A percentile compares a stretch with the other conserved stretches of the same genome.
phyloP scores from a whole-genome alignment of 78 protist genomes.

The Guillardia theta region DNA sequence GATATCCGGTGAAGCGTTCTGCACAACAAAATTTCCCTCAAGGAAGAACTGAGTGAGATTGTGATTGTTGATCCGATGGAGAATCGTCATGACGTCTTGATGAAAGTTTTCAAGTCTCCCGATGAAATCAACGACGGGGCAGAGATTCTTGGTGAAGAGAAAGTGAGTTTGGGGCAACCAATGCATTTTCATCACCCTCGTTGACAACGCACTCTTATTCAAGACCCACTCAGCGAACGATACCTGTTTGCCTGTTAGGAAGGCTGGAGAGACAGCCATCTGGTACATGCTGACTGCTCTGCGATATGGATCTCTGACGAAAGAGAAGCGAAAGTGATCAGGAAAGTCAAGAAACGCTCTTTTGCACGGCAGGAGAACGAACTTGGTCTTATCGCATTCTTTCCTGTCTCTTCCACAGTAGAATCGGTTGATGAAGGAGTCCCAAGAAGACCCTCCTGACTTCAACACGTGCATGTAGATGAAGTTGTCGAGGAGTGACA shows the following conservation, averaged over 20 bases:
- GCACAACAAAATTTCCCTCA: too few relatives aligned
- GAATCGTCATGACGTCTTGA: too few relatives aligned
- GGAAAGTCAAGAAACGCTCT: too few relatives aligned
- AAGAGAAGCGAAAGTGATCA: not conserved
- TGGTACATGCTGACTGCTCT: not conserved
- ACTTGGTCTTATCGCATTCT: not conserved
- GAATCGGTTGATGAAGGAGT: not conserved
- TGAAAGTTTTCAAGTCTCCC: not conserved
- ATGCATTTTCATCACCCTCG: not conserved
- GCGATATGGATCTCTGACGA: not conserved
- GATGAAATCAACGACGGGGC: not conserved
- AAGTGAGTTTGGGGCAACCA: not conserved
- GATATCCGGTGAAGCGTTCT: too few relatives aligned
- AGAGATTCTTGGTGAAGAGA: not conserved
- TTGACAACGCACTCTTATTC: not conserved
- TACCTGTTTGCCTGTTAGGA: not conserved
- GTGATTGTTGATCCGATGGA: too few relatives aligned
- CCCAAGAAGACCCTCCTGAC: not conserved
- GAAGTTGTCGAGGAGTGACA: not conserved
- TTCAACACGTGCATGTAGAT: not conserved
- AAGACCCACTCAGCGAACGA: not conserved
- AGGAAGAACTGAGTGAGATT: too few relatives aligned
- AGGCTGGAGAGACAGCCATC: not conserved
- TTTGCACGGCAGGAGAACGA: not conserved
- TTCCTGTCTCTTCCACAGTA: not conserved